Evolutionary conservation across 768 basidiomycete species (phyloP).

Genomic region (Rhizopogon roseolus): DNA sequence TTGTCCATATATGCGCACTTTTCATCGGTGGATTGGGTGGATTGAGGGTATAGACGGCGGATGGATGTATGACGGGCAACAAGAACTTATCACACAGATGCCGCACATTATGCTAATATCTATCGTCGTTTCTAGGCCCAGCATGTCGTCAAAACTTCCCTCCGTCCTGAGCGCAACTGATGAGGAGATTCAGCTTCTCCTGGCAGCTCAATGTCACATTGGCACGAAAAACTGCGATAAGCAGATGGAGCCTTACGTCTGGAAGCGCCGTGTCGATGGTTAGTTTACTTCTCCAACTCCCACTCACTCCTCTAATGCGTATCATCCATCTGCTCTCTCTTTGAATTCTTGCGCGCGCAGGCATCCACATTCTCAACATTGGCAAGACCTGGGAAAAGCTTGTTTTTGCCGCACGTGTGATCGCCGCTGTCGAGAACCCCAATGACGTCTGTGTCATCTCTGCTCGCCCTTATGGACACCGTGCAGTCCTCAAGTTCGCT

Average conservation of each 20-base stretch:
- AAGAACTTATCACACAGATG: conserved; percentile 19
- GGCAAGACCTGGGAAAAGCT: conserved; percentile 99
- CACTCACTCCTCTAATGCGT: conserved; percentile 9
- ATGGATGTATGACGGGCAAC: conserved; percentile 26
- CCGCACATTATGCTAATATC: not conserved
- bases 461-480: conserved; percentile 97
- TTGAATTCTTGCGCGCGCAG: conserved; percentile 34
- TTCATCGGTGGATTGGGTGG: conserved; percentile 14
- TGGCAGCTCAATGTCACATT: conserved; percentile 94
- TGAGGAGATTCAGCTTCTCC: conserved; percentile 93
- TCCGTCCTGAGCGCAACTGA: conserved; percentile 91
- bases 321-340: not conserved
- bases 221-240: conserved; percentile 99
- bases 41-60: conserved; percentile 20
- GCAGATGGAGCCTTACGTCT: conserved; percentile 98
- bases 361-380: conserved; percentile 95
- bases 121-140: conserved; percentile 12
- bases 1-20: conserved; percentile 3
- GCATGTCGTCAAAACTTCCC: conserved; percentile 86
- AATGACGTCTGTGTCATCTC: conserved; percentile 98
- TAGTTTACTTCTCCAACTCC: conserved; percentile 25
- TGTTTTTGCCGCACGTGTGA: conserved; percentile 95
- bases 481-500: conserved; percentile 98
- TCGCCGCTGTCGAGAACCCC: conserved; percentile 97
- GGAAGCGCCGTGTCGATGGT: conserved; percentile 96